Evolutionary conservation across 139 green algal species (phyloP), one percentile per base, ranked within the genome.

Genomic region (Chlorella sp.): DNA sequence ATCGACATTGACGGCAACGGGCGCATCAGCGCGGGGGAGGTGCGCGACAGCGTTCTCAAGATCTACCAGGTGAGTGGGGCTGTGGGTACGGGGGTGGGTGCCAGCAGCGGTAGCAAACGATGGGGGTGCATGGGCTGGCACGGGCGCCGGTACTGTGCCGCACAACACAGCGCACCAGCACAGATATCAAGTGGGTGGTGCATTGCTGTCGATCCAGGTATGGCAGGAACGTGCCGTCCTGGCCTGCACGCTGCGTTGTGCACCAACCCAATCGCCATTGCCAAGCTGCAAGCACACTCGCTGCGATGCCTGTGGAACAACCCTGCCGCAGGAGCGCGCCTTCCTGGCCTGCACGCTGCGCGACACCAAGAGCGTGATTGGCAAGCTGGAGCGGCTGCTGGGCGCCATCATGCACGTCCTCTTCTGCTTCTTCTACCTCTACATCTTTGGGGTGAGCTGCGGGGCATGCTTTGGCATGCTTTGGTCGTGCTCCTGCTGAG

Each of bases 261-360:
- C 25, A 7, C 44, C 44, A 51, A 39, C n/a, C n/a, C n/a, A n/a
- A n/a, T n/a, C n/a, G n/a, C n/a, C n/a, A n/a, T n/a, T n/a, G n/a
- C n/a, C n/a, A n/a, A n/a, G n/a, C n/a, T n/a, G n/a, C n/a, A n/a
- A n/a, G n/a, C n/a, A n/a, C n/a, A n/a, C n/a, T n/a, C n/a, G n/a
- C n/a, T n/a, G n/a, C n/a, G n/a, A n/a, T n/a, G n/a, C n/a, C n/a
- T n/a, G n/a, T n/a, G n/a, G n/a, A n/a, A n/a, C n/a, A n/a, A n/a
- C n/a, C n/a, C n/a, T n/a, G n/a, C n/a, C n/a, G 13, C 47, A 89
- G 89, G 94, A 96, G 79, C 91, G 94, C 28, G 85, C 90, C 65
- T 91, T 95, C 76, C 88, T 97, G 84, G 92, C 94, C 17, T 74
- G 92, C 51, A 91, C 91, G 26, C 90, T 97, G 56, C 91, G 91